Base-by-base conservation (phyloP, 768 basidiomycete genomes). In the Boletus subparvulus region DNA sequence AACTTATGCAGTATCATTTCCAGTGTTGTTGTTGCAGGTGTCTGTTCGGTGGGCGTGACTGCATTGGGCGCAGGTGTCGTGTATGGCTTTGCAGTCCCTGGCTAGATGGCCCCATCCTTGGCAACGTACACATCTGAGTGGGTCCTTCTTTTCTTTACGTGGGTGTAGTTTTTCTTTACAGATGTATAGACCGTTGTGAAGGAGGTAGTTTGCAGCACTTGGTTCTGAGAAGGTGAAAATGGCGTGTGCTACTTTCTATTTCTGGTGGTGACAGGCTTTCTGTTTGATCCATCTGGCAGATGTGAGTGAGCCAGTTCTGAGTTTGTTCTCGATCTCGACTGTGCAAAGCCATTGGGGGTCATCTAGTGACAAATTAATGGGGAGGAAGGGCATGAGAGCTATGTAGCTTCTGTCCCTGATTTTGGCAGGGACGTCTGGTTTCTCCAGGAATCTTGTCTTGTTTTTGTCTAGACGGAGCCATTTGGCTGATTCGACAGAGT, bases 81-180 rank as follows among this genome's bases (percentile, higher is more conserved):
- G 47, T 1, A 8, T 3, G 2, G 44, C 46, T 11, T 49, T 49
- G 26, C 54, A 59, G 1, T 48, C 40, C 1, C 33, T 9, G 0
- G 54, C 50, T 4, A 56, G 10, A 37, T 56, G 55, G 1, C 55
- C 42, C 50, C 51, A 60, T 0, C 19, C 13, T 24, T 56, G 59
- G 16, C 59, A 60, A 0, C 14, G 4, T 3, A 33, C 32, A 10
- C 55, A 60, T 4, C 32, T 8, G 0, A 57, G 11, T 2, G 51
- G 55, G 4, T 60, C 47, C 3, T n/a, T 43, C 0, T 44, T 48
- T 0, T 60, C 59, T 13, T 60, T 53, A 0, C 6, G 6, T 0
- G 59, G 50, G 30, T 56, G 59, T 0, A 60, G 51, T 10, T 52
- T 56, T 12, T 37, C 51, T 13, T 48, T 56, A 0, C n/a, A 5